A percentile compares a stretch with the other conserved stretches of the same genome.
Evolutionary conservation across 495 filamentous ascomycete genomes (phyloP).

Genomic region (Cryomyces antarcticus): DNA sequence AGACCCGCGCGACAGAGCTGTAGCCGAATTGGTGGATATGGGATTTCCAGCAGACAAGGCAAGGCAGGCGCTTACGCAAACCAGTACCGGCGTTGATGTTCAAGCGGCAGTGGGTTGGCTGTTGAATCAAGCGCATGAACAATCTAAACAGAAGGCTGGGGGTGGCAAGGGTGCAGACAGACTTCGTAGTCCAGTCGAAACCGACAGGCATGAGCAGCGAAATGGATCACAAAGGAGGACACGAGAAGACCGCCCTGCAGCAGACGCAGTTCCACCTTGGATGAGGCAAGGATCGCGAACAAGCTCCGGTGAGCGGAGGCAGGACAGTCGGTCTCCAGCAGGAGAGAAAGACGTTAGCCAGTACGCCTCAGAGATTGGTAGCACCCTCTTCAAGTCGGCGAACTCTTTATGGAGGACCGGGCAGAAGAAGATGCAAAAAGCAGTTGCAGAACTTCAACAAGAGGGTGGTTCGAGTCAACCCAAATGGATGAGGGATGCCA

Average conservation of each 20-base stretch:
- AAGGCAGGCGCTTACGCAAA: slow-evolving; percentile 54
- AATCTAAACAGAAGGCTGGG: slow-evolving; percentile 38
- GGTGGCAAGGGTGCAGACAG: slow-evolving; percentile 4
- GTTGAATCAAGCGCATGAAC: slow-evolving; percentile 71
- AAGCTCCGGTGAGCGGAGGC: slow-evolving; percentile 19
- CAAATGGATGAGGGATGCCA: slow-evolving; percentile 77
- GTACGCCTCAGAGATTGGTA: slow-evolving; percentile 62
- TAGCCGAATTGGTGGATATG: slow-evolving; percentile 88
- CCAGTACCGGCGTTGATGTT: slow-evolving; percentile 57
- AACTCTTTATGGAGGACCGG: slow-evolving; percentile 85
- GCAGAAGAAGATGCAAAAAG: slow-evolving; percentile 86
- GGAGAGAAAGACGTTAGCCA: slow-evolving; percentile 62
- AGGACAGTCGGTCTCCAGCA: slow-evolving; percentile 35
- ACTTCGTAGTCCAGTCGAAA: too few relatives aligned
- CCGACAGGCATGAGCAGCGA: background rate
- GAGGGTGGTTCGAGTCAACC: slow-evolving; percentile 71
- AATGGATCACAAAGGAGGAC: slow-evolving; percentile 6
- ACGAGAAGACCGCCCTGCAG: slow-evolving; percentile 14
- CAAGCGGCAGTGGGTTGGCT: slow-evolving; percentile 81
- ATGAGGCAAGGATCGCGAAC: slow-evolving; percentile 21
- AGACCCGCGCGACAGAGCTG: slow-evolving; percentile 55
- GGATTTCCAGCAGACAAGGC: slow-evolving; percentile 74
- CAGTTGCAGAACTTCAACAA: slow-evolving; percentile 70
- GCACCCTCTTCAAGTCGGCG: slow-evolving; percentile 76
- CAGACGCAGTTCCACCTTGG: slow-evolving; percentile 24